Base-by-base conservation (phyloP, 192 early-diverging fungal species). In the Gaertneriomyces sp. region DNA sequence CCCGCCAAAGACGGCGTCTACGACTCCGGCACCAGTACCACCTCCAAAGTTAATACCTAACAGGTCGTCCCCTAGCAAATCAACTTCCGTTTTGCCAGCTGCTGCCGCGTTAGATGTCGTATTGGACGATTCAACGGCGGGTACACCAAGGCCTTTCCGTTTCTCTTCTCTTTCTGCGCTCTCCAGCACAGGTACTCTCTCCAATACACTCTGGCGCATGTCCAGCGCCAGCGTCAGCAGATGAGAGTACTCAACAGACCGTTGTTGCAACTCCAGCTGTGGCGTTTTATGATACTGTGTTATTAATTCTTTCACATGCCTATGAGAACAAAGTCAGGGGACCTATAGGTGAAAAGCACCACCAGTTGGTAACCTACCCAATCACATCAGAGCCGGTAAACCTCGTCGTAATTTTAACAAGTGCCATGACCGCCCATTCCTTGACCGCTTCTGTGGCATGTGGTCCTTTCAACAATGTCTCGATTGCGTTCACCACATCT, bases 261-360 rank as follows among this genome's bases (percentile, higher is more conserved):
- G 90, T 70, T 93, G 87, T 72, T 99, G 97, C 53, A 94, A 87
- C 76, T 99, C 97, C 0, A 93, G 85, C 66, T 95, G 89, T 58
- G 90, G 86, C 56, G 90, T 89, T 7, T 78, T 80, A 42, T 75
- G 79, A 64, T 89, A 87, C 56, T 80, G 69, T 11, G 71, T 70
- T 50, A 98, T 70, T 12, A 90, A 60, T 8, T 72, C 62, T 58
- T 82, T 85, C 55, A 93, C 86, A 58, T 70, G 54, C 54, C 72
- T 61, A 71, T 45, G 1, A 33, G 25, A 33, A 33, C 25, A 33
- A 33, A 1, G 25, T 33, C 25, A 33, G 25, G 25, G 25, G 25
- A 33, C 1, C 25, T 33, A n/a, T 59, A 55, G 45, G 41, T 17
- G 45, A 17, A 47, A 14, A 40, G 49, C 49, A 7, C 3, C 41